A percentile compares a stretch with the other conserved stretches of the same genome.
These are phyloP conservation scores for Pythium dissotocum DNA, from an alignment of 352 stramenopile genomes.

Conservation along the genomic window DNA sequence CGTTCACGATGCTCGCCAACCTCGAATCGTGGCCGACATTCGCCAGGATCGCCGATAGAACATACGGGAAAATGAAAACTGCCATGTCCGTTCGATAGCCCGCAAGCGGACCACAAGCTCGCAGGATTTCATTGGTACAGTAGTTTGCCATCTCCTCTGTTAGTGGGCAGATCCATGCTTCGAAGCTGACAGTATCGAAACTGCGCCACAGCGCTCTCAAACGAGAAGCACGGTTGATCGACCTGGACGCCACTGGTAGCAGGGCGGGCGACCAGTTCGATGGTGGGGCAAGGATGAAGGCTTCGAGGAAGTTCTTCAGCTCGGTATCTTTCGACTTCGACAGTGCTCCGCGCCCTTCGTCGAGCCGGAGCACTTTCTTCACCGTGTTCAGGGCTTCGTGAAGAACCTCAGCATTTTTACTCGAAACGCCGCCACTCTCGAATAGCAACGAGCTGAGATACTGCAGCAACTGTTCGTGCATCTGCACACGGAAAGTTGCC, in stretches of 20 bases:
- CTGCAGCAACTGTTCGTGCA: slow-evolving; percentile 64
- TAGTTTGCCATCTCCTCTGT: slow-evolving; percentile 41
- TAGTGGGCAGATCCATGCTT: slow-evolving; percentile 60
- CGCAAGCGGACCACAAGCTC: slow-evolving; percentile 43
- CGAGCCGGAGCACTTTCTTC: slow-evolving; percentile 47
- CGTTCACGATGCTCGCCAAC: slow-evolving; percentile 34
- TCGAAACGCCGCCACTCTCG: slow-evolving; percentile 29
- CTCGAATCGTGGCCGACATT: slow-evolving; percentile 15
- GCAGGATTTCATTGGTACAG: slow-evolving; percentile 51
- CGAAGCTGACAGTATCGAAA: slow-evolving; percentile 38
- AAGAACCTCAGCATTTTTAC: slow-evolving; percentile 34
- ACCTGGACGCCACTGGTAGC: neutral
- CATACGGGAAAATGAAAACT: slow-evolving; percentile 78
- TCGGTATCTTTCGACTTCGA: slow-evolving; percentile 56
- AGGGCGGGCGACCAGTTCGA: slow-evolving; percentile 57
- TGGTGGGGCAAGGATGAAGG: slow-evolving; percentile 46
- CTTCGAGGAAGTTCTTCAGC: slow-evolving; percentile 60
- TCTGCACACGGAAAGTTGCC: slow-evolving; percentile 41
- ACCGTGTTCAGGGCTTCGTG: slow-evolving; percentile 47
- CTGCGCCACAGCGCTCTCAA: slow-evolving; percentile 38
- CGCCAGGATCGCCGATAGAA: slow-evolving; percentile 42
- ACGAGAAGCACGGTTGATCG: neutral
- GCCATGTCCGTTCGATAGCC: slow-evolving; percentile 54
- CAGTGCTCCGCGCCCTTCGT: slow-evolving; percentile 39
- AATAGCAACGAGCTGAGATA: slow-evolving; percentile 74